Evolutionary conservation across 2,329 filamentous ascomycete species (phyloP).

Genomic region (Pestalotiopsis sp.): DNA sequence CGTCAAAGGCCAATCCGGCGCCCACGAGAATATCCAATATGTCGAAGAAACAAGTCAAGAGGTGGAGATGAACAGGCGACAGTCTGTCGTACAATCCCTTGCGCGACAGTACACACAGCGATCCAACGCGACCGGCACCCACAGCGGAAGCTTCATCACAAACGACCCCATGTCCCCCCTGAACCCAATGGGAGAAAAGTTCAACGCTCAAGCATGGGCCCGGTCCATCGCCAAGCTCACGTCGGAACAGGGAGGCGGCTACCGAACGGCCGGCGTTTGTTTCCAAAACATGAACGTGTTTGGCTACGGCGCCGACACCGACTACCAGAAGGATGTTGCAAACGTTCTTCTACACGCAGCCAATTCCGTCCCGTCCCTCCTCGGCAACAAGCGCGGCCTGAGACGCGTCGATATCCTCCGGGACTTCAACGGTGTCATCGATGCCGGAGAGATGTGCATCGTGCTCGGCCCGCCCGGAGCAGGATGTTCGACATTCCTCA

Average conservation of each 20-base stretch:
- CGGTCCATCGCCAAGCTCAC: background rate
- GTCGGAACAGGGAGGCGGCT: background rate
- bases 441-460: constrained; percentile 51
- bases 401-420: constrained; percentile 48
- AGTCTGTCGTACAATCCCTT: background rate
- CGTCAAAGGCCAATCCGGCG: background rate
- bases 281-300: constrained; percentile 38
- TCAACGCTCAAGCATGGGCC: constrained; percentile 6
- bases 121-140: background rate
- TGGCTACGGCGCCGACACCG: constrained; percentile 35
- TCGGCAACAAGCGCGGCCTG: constrained; percentile 12
- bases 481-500: constrained; percentile 58
- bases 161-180: constrained; percentile 5
- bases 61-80: background rate
- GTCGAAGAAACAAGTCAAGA: background rate
- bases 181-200: constrained; percentile 3
- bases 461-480: constrained; percentile 45
- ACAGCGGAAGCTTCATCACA: background rate
- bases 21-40: background rate
- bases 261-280: constrained; percentile 29
- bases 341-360: background rate
- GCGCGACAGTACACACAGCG: background rate
- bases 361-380: background rate
- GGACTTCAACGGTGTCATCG: constrained; percentile 52
- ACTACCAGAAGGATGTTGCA: constrained; percentile 29